Evolutionary conservation across 768 basidiomycete genomes (phyloP).

Genomic region (Tricholoma flavovirens): DNA sequence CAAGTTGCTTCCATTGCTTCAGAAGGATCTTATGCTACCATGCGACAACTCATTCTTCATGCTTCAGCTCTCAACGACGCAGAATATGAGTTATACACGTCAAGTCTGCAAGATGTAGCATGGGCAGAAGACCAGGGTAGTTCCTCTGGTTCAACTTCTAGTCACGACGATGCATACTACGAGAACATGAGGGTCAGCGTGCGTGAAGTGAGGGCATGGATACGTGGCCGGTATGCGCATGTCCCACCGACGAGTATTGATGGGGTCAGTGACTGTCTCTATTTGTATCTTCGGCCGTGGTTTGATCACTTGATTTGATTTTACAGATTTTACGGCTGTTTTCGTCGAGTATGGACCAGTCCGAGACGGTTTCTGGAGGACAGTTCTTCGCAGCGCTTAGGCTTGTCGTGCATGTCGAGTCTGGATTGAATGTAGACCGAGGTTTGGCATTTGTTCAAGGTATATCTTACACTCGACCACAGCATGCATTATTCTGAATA

Average conservation of each 20-base stretch:
- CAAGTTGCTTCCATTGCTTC: too few relatives aligned
- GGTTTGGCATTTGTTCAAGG: conserved; percentile 73
- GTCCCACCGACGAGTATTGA: conserved; percentile 52
- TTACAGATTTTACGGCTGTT: conserved; percentile 62
- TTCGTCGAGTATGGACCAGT: conserved; percentile 44
- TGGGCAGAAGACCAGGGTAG: conserved; percentile 24
- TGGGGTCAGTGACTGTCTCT: conserved; percentile 35
- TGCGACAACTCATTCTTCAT: conserved; percentile 65
- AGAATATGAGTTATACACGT: conserved; percentile 66
- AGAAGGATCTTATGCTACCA: conserved; percentile 11
- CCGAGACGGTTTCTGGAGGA: conserved; percentile 54
- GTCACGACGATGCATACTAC: conserved; percentile 43
- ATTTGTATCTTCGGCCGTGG: background rate
- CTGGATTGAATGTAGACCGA: conserved; percentile 57
- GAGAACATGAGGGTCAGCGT: conserved; percentile 49
- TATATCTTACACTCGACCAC: conserved; percentile 23
- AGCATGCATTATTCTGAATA: background rate
- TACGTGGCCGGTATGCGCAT: conserved; percentile 61
- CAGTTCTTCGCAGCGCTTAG: conserved; percentile 75
- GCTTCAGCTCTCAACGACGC: conserved; percentile 69
- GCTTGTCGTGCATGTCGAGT: conserved; percentile 56
- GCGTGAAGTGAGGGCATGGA: conserved; percentile 71
- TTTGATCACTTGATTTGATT: background rate
- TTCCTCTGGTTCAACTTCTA: background rate
- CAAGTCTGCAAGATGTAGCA: conserved; percentile 49